Base-by-base conservation (phyloP, 1,284 basidiomycete species). In the Malassezia nana region DNA sequence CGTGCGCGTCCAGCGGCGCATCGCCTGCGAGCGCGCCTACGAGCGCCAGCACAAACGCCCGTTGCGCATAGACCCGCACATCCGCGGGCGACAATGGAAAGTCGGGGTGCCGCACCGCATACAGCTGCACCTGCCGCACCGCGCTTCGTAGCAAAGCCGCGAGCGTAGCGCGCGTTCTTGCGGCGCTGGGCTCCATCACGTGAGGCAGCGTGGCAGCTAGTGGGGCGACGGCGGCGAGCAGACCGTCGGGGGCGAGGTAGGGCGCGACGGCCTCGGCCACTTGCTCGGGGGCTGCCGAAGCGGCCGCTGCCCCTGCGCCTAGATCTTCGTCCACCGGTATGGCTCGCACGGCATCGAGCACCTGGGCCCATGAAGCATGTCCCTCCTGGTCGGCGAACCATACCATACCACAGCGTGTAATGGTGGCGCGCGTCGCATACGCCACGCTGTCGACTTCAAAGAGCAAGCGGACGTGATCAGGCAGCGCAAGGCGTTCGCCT, bases 391-490 rank as follows among this genome's bases (percentile, higher is more conserved):
- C 89, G 72, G 89, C 95, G 78, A 99, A 99, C 94, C 94, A 99
- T 67, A 99, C 92, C 94, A 99, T 99, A 75, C 94, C 94, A 74
- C 94, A 99, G 52, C 94, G 91, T 82, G 89, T 94, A 78, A 99
- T 95, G 13, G 94, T 99, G 7, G 94, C 94, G 43, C 89, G 82
- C 1, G 95, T 99, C 0, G 94, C 95, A 74, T 94, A 98, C 67
- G 85, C 87, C 63, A 99, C 82, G 75, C 92, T 89, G 76, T 99
- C 95, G 52, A 98, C 95, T 75, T 99, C 94, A 72, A 99, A 99
- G 89, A 99, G 91, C 76, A 99, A 91, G 56, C 94, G 85, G 22
- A 99, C 92, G 70, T 98, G 98, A 2, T 88, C 81, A 1, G 94
- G 95, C 35, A 99, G 80, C 69, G 91, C 96, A 59, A 99, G 83